Evolutionary conservation across 306 rosid species (phyloP), one percentile per base, ranked within the genome.

Genomic region (Begonia loranthoides): DNA sequence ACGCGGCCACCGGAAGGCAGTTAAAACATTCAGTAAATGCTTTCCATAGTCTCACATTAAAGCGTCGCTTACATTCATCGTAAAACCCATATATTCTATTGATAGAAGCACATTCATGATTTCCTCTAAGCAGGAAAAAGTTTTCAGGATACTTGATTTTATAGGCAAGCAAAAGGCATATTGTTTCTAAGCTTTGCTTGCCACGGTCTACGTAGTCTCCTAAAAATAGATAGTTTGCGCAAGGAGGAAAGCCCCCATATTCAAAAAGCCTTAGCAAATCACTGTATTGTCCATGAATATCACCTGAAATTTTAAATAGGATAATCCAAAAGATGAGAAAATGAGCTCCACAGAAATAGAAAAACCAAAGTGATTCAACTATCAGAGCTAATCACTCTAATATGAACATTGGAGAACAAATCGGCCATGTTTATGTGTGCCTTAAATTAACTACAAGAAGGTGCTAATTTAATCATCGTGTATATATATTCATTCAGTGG

Each of bases 21-120:
- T 80, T 84, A 62, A 84, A 84, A 69, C 71, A 70, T 19, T 84
- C 94, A 0, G 86, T 78, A 48, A 84, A 84, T 45, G 84, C 69
- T 75, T 84, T 84, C 94, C 94, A 84, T 33, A 84, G 89, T 71
- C 94, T 77, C 74, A 84, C 94, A 15, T 84, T 84, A 67, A 84
- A 84, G 36, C 36, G 73, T 22, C 94, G 69, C 72, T 84, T 84
- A 65, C 94, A 84, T 76, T 84, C 94, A 52, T 84, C 94, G 52
- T 80, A 84, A 62, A 84, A 80, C 52, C 94, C 94, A 66, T 84
- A 80, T 68, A 84, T 84, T 66, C 89, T 72, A 59, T 80, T 84
- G 46, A 84, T 78, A 56, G 94, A 80, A 70, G 89, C 94, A 62
- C 94, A 84, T 55, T 84, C 94, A 11, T 84, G 94, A 64, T 84